A percentile compares a stretch with the other conserved stretches of the same genome.
Conservation (phyloP, 2,329 filamentous ascomycete species). For the Colletotrichum echinochloae region DNA sequence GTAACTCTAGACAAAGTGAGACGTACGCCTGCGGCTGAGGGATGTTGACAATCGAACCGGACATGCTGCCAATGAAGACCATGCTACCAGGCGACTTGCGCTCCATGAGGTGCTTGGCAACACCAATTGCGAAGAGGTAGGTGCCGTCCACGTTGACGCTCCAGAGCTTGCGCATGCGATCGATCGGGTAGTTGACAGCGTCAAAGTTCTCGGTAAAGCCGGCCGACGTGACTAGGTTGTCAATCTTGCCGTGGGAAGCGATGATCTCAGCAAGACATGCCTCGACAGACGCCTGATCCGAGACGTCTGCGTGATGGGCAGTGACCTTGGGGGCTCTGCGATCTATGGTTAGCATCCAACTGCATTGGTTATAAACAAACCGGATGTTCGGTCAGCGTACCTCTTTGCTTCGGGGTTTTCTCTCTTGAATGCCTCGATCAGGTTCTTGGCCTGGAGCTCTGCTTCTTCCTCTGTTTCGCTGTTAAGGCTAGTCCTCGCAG, state of each 20-base stretch:
- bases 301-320: constrained; percentile 90
- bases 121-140: constrained; percentile 85
- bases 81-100: constrained; percentile 84
- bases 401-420: constrained; percentile 82
- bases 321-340: constrained; percentile 82
- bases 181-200: constrained; percentile 89
- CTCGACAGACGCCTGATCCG: constrained; percentile 82
- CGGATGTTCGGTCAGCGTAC: constrained; percentile 54
- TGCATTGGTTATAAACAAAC: neutral
- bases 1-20: neutral
- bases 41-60: constrained; percentile 91
- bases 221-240: constrained; percentile 94
- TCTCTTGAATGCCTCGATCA: constrained; percentile 80
- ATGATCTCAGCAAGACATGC: constrained; percentile 78
- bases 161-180: constrained; percentile 94
- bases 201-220: constrained; percentile 97
- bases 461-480: constrained; percentile 72
- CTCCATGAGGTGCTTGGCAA: constrained; percentile 90
- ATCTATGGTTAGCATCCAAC: neutral
- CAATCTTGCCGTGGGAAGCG: constrained; percentile 81
- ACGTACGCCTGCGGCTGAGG: constrained; percentile 86
- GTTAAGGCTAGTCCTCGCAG: neutral
- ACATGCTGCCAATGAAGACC: constrained; percentile 97
- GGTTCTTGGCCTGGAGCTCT: constrained; percentile 77
- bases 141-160: constrained; percentile 93